Percentiles rank a stretch among this genome's conserved stretches.
These are phyloP conservation scores for Yarrowia bubula DNA, from an alignment of 805 yeast species.

Conservation along the genomic window DNA sequence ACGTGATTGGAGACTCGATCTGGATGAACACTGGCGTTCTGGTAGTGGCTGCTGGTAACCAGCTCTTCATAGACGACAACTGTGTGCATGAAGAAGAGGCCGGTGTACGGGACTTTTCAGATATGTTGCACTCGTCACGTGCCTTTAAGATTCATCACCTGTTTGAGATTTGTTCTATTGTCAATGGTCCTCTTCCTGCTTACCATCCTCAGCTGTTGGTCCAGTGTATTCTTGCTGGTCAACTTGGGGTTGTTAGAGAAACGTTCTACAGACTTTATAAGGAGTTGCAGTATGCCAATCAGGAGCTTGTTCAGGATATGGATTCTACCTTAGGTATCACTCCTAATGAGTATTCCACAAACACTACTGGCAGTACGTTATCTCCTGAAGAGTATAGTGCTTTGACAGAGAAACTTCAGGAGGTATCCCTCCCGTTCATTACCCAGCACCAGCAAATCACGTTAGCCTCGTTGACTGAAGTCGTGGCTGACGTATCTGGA, in stretches of 20 bases:
- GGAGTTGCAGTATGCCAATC: conserved; percentile 52
- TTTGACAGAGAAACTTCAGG: conserved; percentile 59
- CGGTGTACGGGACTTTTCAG: conserved; percentile 47
- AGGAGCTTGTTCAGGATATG: conserved; percentile 42
- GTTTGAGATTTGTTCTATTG: conserved; percentile 66
- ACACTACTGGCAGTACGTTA: neutral
- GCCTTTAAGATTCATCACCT: conserved; percentile 40
- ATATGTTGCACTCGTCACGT: conserved; percentile 26
- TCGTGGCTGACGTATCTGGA: conserved; percentile 52
- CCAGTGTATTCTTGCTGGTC: conserved; percentile 67
- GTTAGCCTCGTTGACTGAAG: conserved; percentile 63
- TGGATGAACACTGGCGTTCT: conserved; percentile 81
- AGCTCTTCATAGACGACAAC: conserved; percentile 77
- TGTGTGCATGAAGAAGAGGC: conserved; percentile 54
- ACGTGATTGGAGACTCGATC: conserved; percentile 80
- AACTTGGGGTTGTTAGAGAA: conserved; percentile 52
- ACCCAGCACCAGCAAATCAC: conserved; percentile 93
- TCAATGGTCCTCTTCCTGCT: conserved; percentile 86
- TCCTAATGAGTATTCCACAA: neutral
- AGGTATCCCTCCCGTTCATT: conserved; percentile 68
- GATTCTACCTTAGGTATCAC: conserved; percentile 32
- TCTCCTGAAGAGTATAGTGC: conserved; percentile 42
- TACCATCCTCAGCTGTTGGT: conserved; percentile 88
- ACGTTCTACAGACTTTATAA: conserved; percentile 56
- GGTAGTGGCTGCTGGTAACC: conserved; percentile 87